phyloP scores from a whole-genome alignment of 2,329 filamentous ascomycete species.

The Malbranchea cinnamomea region DNA sequence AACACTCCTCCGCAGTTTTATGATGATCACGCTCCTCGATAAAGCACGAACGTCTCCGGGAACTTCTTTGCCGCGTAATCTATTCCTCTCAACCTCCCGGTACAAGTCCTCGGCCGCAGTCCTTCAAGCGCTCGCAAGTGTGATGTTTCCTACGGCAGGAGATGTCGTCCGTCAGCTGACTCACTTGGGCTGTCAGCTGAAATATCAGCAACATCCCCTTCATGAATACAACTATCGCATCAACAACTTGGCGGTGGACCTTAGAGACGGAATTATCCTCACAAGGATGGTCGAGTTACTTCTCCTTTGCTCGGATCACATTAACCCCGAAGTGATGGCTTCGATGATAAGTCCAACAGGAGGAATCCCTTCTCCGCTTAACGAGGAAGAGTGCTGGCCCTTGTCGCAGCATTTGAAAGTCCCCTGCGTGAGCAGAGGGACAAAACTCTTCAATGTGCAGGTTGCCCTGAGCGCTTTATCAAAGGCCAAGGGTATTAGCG shows the following conservation, averaged over 20 bases:
- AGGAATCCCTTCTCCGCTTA: conserved; percentile 24
- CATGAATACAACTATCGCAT: conserved; percentile 45
- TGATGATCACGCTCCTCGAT: conserved; percentile 47
- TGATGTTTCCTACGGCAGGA: conserved; percentile 44
- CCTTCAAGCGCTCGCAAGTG: conserved; percentile 35
- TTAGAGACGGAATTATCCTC: conserved; percentile 47
- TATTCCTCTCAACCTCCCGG: conserved; percentile 38
- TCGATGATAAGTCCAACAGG: conserved; percentile 33
- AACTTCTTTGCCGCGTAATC: conserved; percentile 21
- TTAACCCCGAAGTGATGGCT: conserved; percentile 23
- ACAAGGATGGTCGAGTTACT: conserved; percentile 45
- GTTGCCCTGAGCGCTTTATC: conserved; percentile 40
- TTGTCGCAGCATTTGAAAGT: conserved; percentile 44
- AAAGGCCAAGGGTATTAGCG: conserved; percentile 26
- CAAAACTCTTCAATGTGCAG: conserved; percentile 46
- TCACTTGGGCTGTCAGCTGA: conserved; percentile 42
- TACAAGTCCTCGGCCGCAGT: conserved; percentile 43
- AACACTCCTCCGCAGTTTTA: conserved; percentile 42
- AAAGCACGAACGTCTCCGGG: conserved; percentile 30
- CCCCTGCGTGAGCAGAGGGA: conserved; percentile 38
- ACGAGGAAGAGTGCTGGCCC: conserved; percentile 27
- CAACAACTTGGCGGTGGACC: conserved; percentile 45
- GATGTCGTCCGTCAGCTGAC: conserved; percentile 40
- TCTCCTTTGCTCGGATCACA: conserved; percentile 25
- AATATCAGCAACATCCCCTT: conserved; percentile 39